phyloP scores from a whole-genome alignment of 1,284 basidiomycete species.

The Leucoagaricus sp. region DNA sequence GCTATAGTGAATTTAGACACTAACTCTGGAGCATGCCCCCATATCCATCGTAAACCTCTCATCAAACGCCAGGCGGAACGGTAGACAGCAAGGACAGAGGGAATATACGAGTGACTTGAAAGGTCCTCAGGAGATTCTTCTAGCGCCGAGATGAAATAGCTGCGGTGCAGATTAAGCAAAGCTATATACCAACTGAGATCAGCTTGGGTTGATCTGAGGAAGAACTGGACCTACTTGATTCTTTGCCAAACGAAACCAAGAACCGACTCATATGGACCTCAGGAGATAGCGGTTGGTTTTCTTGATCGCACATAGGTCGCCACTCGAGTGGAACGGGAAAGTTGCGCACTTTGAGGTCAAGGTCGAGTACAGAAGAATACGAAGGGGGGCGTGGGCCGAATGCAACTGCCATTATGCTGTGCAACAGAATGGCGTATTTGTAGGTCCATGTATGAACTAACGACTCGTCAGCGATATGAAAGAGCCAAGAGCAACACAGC shows the following conservation, averaged over 20 bases:
- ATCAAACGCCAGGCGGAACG: slow-evolving; percentile 69
- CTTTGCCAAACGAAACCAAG: slow-evolving; percentile 52
- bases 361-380: slow-evolving; percentile 47
- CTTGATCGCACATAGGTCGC: slow-evolving; percentile 34
- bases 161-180: slow-evolving; percentile 65
- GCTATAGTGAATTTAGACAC: slow-evolving; percentile 48
- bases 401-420: slow-evolving; percentile 50
- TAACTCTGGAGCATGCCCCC: slow-evolving; percentile 39
- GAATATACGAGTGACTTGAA: slow-evolving; percentile 59
- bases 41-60: slow-evolving; percentile 44
- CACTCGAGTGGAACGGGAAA: slow-evolving; percentile 53
- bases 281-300: slow-evolving; percentile 17
- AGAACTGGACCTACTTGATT: slow-evolving; percentile 49
- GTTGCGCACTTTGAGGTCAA: slow-evolving; percentile 53
- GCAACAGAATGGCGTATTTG: slow-evolving; percentile 53
- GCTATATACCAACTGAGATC: no score
- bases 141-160: slow-evolving; percentile 67
- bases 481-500: slow-evolving; percentile 19
- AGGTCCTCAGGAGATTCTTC: slow-evolving; percentile 58
- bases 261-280: slow-evolving; percentile 46
- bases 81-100: slow-evolving; percentile 70
- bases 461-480: not conserved
- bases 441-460: slow-evolving; percentile 59
- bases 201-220: not conserved
- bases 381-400: slow-evolving; percentile 55